Evolutionary conservation across 1,284 basidiomycete species (phyloP), one percentile per base, ranked within the genome.

Genomic region (Hemileia vastatrix): DNA sequence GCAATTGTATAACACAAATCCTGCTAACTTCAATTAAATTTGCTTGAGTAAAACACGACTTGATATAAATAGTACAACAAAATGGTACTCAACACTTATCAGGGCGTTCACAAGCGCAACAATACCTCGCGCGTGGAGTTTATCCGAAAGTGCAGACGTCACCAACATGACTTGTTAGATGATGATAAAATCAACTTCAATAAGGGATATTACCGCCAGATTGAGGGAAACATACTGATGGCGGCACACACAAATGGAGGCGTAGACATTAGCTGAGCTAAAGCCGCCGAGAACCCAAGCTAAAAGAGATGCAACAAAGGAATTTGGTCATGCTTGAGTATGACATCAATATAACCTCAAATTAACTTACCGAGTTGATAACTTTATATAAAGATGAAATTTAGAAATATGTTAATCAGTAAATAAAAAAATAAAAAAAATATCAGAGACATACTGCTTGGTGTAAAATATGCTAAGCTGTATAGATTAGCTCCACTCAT

Each of bases 401-500:
- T 18, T 31, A 13, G 31, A 32, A 11, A 32, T 9, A 31, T 24
- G 21, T 32, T 3, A n/a, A 18, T 53, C 24, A 23, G 49, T 3
- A 6, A 4, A 15, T 5, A 23, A 24, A 15, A 1, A 21, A 23
- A 50, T 19, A 9, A 1, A 5, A n/a, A n/a, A n/a, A n/a, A n/a
- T n/a, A n/a, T 6, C 9, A 15, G 48, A 21, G 18, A 36, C 56
- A 33, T 32, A 62, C 59, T 62, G 27, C 52, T 62, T 33, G 59
- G 59, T 40, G 54, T 51, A 32, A 62, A 62, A 48, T 62, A 62
- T 43, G 53, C 52, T 45, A 54, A 33, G 32, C 59, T 55, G 53
- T 55, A 54, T 33, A 62, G 33, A 8, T 32, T 24, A 11, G 52
- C 50, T 24, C 59, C 59, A 0, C 52, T 47, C 44, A 55, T 54